phyloP scores from a whole-genome alignment of 2,329 filamentous ascomycete species.

The Penicillium decumbens region DNA sequence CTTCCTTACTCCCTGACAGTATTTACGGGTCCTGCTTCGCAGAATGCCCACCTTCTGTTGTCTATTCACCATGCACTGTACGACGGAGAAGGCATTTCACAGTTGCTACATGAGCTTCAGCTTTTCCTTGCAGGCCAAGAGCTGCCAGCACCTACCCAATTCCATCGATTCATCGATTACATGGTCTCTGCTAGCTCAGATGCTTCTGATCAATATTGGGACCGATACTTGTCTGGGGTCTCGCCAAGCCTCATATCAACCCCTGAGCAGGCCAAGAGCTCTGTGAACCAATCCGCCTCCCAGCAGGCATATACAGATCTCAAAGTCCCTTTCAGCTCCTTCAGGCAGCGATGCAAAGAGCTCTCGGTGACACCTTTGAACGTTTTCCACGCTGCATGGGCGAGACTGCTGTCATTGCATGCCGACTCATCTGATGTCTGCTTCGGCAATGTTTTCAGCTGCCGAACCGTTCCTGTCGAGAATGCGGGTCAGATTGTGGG shows the following conservation, averaged over 20 bases:
- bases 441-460: conserved; percentile 82
- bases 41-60: conserved; percentile 36
- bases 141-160: conserved; percentile 52
- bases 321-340: conserved; percentile 39
- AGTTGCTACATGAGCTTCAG: conserved; percentile 68
- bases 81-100: conserved; percentile 71
- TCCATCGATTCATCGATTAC: conserved; percentile 60
- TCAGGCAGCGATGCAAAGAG: conserved; percentile 50
- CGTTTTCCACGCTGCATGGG: conserved; percentile 69
- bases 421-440: conserved; percentile 63
- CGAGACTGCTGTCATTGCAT: conserved; percentile 56
- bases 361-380: conserved; percentile 61
- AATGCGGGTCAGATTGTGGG: conserved; percentile 70
- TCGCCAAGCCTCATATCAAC: conserved; percentile 38
- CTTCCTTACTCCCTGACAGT: conserved; percentile 29
- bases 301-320: conserved; percentile 20
- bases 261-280: neutral
- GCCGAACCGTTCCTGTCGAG: conserved; percentile 63
- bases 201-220: conserved; percentile 64
- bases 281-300: conserved; percentile 9
- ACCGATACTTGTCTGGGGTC: conserved; percentile 51
- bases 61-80: conserved; percentile 78
- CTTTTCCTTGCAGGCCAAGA: conserved; percentile 46
- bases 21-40: conserved; percentile 14
- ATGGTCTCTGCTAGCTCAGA: conserved; percentile 50